A percentile compares a stretch with the other conserved stretches of the same genome.
Conservation (phyloP, 1,139 yeast species). For the Arxiozyma bovina region DNA sequence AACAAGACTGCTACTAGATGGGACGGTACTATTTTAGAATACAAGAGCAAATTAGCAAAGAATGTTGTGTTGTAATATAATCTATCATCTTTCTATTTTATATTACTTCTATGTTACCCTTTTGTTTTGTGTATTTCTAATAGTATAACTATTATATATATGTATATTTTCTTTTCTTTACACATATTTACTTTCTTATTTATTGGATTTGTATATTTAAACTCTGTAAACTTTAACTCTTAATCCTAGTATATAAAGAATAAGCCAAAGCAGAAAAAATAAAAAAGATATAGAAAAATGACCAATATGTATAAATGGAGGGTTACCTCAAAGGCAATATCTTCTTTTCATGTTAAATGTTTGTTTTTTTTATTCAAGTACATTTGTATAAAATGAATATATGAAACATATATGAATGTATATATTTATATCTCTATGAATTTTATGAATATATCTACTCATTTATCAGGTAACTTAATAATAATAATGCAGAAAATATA, state of each 20-base stretch:
- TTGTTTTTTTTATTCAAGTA: background rate
- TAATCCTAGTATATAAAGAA: no score
- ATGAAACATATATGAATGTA: background rate
- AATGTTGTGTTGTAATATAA: conserved; percentile 57
- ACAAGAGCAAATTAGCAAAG: conserved; percentile 88
- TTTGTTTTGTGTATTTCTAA: no score
- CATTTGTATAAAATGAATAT: background rate
- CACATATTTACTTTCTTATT: background rate
- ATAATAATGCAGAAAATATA: background rate
- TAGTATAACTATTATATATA: no score
- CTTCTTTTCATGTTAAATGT: no score
- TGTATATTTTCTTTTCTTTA: background rate
- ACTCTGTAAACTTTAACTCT: background rate
- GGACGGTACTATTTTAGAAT: conserved; percentile 85
- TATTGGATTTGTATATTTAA: background rate
- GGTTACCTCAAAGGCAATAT: background rate
- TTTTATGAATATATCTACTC: background rate
- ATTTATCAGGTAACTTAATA: background rate
- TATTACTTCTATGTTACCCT: background rate
- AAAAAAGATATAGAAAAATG: no score
- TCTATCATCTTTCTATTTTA: background rate
- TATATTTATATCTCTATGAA: background rate
- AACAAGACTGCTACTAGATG: conserved; percentile 91
- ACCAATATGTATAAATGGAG: no score
- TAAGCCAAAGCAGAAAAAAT: no score